These are phyloP conservation scores for Populus deltoides DNA, from an alignment of 345 rosid genomes.

Conservation along the genomic window DNA sequence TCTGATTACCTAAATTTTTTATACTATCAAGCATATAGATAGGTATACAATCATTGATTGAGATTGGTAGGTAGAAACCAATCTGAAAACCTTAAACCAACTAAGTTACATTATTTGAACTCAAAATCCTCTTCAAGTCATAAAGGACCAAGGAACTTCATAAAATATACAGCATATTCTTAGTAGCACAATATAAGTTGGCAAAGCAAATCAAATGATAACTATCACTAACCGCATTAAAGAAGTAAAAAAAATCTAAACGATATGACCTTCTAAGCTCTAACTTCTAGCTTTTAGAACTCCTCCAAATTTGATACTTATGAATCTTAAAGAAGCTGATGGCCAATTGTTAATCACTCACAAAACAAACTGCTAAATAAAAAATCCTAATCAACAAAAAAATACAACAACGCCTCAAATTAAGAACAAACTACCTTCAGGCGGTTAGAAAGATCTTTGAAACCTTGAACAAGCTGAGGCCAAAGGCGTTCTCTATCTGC, in stretches of 20 bases:
- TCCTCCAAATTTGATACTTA: neutral
- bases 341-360: neutral
- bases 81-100: neutral
- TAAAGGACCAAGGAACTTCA: neutral
- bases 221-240: neutral
- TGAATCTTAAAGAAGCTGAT: neutral
- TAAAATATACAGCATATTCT: neutral
- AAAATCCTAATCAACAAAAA: neutral
- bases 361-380: neutral
- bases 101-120: neutral
- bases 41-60: neutral
- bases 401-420: neutral
- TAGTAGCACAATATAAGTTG: neutral
- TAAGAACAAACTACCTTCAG: slow-evolving; percentile 54
- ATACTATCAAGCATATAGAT: neutral
- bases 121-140: neutral
- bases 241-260: neutral
- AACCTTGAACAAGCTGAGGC: slow-evolving; percentile 98
- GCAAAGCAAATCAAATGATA: neutral
- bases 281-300: neutral
- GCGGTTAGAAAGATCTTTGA: slow-evolving; percentile 89
- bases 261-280: neutral
- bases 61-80: neutral
- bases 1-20: neutral
- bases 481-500: slow-evolving; percentile 86